Base-by-base conservation (phyloP, 768 basidiomycete species). In the Hemileccinum impolitum region DNA sequence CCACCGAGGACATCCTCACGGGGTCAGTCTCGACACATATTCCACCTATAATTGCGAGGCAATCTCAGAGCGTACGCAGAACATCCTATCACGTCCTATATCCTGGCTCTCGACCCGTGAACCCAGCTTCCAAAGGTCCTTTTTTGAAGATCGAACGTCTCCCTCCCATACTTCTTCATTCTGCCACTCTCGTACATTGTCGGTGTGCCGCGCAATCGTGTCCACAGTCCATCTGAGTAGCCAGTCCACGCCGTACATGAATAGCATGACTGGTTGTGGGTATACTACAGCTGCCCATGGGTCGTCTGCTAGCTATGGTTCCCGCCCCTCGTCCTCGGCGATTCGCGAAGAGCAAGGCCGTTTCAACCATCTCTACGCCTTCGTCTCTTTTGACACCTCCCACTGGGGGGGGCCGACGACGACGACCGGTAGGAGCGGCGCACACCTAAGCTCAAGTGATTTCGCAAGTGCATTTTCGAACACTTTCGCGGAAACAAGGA, bases 1-100 rank as follows among this genome's bases (percentile, higher is more conserved):
- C 78, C 38, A 77, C 84, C 0, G 84, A 89, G 58, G 78, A 84
- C 44, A 77, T 80, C 2, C 73, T 86, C 41, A 77, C 81, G 0
- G 71, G 82, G 54, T 87, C 56, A 65, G 72, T 41, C 56, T 78
- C 46, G 67, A 69, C 54, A 67, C 75, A 1, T 73, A 67, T 43
- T 57, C 64, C 32, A 59, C 70, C 39, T 55, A 68, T 19, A 69
- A 72, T 39, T 69, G 75, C 13, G 73, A 72, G 39, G 78, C 79
- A 3, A 92, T 92, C 51, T 80, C 87, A 3, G 90, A 92, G 63
- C 78, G 75, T 39, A 89, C 86, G 1, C 90, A 92, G 67, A 81
- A 85, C 28, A 70, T 73, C 2, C 67, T 69, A 0, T 77, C 85
- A 1, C 80, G 87, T 25, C 87, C 87, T 0, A 59, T 65, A 6